Conservation (phyloP, 768 basidiomycete genomes). For the Lactifluus rugatus region DNA sequence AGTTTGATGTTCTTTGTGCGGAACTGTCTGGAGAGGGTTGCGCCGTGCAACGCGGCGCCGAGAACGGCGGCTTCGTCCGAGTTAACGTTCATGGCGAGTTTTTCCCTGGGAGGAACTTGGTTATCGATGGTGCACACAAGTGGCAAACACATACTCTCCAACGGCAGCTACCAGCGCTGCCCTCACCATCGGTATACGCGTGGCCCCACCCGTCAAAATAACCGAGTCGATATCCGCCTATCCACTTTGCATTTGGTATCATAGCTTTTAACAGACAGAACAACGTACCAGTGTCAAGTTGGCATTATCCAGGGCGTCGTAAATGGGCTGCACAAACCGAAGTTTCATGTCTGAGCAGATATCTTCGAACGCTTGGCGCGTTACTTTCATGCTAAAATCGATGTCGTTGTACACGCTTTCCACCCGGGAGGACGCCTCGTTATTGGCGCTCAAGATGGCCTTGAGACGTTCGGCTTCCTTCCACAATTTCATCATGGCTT, state of each 20-base stretch:
- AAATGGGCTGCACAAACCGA: conserved; percentile 61
- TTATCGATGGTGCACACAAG: background rate
- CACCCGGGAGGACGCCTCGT: conserved; percentile 66
- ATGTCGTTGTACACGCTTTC: conserved; percentile 87
- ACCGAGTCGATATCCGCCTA: conserved; percentile 77
- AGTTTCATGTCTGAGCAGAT: conserved; percentile 56
- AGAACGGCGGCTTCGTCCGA: conserved; percentile 94
- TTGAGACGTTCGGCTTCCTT: conserved; percentile 92
- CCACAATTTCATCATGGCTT: conserved; percentile 88
- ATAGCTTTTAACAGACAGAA: background rate
- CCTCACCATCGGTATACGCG: conserved; percentile 89
- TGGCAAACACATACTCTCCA: conserved; percentile 52
- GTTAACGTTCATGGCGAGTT: conserved; percentile 91
- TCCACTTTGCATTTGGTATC: background rate
- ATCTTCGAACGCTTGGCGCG: conserved; percentile 69
- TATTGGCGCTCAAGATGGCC: conserved; percentile 86
- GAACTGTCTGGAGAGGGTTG: conserved; percentile 80
- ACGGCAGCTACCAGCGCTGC: conserved; percentile 66
- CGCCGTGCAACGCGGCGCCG: conserved; percentile 87
- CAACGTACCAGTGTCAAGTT: conserved; percentile 53
- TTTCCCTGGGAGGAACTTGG: conserved; percentile 37
- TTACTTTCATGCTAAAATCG: conserved; percentile 75
- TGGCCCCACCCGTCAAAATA: conserved; percentile 86
- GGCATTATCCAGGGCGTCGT: conserved; percentile 59
- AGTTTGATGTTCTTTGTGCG: conserved; percentile 92